Conservation (phyloP, 2,329 filamentous ascomycete genomes). For the Cordyceps pruinosa region DNA sequence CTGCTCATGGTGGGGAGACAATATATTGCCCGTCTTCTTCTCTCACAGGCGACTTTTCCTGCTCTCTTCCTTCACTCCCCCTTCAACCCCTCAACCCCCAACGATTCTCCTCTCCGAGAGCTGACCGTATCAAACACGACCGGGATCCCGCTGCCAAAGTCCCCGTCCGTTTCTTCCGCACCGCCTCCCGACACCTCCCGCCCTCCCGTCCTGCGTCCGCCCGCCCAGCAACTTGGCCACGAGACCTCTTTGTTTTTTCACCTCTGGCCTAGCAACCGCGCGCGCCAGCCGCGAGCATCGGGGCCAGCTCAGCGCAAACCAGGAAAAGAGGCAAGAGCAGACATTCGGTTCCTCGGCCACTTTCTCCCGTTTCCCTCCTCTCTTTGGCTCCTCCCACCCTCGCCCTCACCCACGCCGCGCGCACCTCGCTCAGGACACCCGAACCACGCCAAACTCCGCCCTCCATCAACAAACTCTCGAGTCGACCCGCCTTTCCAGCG, state of each 20-base stretch:
- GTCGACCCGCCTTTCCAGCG: background rate
- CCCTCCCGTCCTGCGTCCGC: background rate
- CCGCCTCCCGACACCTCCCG: background rate
- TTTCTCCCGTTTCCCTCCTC: background rate
- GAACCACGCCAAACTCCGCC: background rate
- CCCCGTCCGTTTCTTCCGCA: constrained; percentile 4
- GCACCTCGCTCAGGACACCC: background rate
- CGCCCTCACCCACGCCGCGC: background rate
- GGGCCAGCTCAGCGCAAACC: background rate
- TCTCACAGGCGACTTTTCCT: background rate
- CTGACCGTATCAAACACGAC: background rate
- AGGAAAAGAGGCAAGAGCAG: constrained; percentile 3
- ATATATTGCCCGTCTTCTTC: background rate
- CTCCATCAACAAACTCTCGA: background rate
- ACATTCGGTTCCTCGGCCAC: constrained; percentile 10
- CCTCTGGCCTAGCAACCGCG: background rate
- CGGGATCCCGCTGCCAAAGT: background rate
- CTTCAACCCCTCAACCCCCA: background rate
- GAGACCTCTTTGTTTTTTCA: constrained; percentile 5
- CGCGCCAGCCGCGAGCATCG: background rate
- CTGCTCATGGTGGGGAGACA: background rate
- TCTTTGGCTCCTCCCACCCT: background rate
- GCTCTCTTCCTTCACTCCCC: background rate
- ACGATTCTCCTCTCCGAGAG: background rate
- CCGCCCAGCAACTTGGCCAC: constrained; percentile 2